Evolutionary conservation across 768 basidiomycete species (phyloP).

Genomic region (Dioszegia hungarica): DNA sequence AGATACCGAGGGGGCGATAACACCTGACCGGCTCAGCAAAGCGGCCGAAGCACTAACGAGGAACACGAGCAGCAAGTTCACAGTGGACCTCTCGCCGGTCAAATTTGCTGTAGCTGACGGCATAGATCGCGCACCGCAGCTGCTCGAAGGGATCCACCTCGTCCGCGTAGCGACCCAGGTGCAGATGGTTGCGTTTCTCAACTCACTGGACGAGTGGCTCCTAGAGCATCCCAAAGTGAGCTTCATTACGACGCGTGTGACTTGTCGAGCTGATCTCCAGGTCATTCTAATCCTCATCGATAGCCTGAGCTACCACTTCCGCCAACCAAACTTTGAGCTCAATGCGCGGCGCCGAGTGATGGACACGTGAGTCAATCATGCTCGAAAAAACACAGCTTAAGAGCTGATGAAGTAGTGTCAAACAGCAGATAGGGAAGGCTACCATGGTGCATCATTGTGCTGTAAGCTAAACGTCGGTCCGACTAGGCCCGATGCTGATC

Average conservation of each 20-base stretch:
- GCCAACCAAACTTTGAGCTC: constrained; percentile 37
- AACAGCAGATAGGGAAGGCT: constrained; percentile 40
- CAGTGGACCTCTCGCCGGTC: no score
- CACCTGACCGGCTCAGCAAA: constrained; percentile 21
- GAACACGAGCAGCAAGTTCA: constrained; percentile 8
- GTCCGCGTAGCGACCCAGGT: constrained; percentile 38
- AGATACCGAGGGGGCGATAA: constrained; percentile 46
- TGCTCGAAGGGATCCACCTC: constrained; percentile 39
- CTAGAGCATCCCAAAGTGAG: constrained; percentile 31
- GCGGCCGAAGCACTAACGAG: constrained; percentile 20
- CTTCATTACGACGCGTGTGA: not conserved
- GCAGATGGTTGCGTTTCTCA: constrained; percentile 44
- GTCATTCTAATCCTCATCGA: constrained; percentile 45
- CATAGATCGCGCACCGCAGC: constrained; percentile 14
- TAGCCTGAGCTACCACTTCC: constrained; percentile 44
- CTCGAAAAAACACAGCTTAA: no score
- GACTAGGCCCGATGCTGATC: not conserved
- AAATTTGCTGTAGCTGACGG: no score
- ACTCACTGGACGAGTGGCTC: constrained; percentile 43
- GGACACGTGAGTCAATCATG: constrained; percentile 34
- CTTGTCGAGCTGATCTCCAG: not conserved
- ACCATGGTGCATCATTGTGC: constrained; percentile 40
- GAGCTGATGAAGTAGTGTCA: constrained; percentile 21
- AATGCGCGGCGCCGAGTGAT: constrained; percentile 23
- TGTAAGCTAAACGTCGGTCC: constrained; percentile 10